phyloP scores from a whole-genome alignment of 208 protist species.

The Jaenimonas drosophilae region DNA sequence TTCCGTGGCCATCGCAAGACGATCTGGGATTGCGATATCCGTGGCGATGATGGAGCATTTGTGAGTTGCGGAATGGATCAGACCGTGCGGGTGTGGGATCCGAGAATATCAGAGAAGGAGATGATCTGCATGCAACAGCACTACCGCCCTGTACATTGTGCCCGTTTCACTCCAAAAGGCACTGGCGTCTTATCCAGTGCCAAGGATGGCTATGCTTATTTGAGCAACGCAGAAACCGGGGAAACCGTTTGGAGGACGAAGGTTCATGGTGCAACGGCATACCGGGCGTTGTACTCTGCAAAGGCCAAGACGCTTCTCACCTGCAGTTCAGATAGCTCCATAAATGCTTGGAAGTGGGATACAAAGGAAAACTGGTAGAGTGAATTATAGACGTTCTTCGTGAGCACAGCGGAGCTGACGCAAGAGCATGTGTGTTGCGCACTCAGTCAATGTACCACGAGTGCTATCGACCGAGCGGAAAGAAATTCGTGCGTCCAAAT shows the following conservation, averaged over 20 bases:
- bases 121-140: constrained; percentile 23
- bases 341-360: constrained; percentile 58
- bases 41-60: constrained; percentile 24
- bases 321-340: constrained; percentile 20
- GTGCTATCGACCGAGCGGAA: no score
- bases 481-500: no score
- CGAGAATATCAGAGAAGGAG: constrained; percentile 14
- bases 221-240: constrained; percentile 26
- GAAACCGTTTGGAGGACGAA: constrained; percentile 37
- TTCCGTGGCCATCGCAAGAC: constrained; percentile 46
- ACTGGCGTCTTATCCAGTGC: constrained; percentile 37
- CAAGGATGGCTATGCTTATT: constrained; percentile 31
- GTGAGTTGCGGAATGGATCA: constrained; percentile 54
- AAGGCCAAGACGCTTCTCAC: constrained; percentile 27
- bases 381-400: no score
- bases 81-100: constrained; percentile 53
- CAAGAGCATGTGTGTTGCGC: no score
- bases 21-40: constrained; percentile 48
- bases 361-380: no score
- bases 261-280: constrained; percentile 42
- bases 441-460: no score
- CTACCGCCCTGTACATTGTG: constrained; percentile 38
- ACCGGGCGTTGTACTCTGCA: constrained; percentile 34
- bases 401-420: no score
- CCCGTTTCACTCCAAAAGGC: constrained; percentile 34